These are phyloP conservation scores for Salvia rosmarinus DNA, from an alignment of 257 asterid species.

Conservation along the genomic window DNA sequence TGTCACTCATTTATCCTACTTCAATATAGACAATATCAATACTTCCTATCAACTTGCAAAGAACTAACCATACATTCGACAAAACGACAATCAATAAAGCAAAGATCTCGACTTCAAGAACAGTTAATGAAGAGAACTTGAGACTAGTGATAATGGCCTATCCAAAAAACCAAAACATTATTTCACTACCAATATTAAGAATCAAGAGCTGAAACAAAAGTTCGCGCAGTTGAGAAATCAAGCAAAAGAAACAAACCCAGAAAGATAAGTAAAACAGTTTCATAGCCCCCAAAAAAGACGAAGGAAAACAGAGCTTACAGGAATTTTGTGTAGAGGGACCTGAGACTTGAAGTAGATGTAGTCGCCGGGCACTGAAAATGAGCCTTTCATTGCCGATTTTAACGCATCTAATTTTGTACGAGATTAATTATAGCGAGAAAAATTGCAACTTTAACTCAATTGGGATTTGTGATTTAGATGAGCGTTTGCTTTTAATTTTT, in stretches of 20 bases:
- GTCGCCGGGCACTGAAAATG: slow-evolving; percentile 95
- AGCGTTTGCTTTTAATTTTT: background rate
- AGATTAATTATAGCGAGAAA: background rate
- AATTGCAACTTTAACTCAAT: background rate
- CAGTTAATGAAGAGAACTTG: background rate
- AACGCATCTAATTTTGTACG: background rate
- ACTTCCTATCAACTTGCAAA: background rate
- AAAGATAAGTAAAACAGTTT: background rate
- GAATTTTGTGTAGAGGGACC: slow-evolving; percentile 98
- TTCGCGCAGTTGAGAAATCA: slow-evolving; percentile 23
- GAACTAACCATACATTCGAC: slow-evolving; percentile 9
- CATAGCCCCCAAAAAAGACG: background rate
- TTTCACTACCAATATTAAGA: slow-evolving; percentile 1
- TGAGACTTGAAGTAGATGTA: slow-evolving; percentile 96
- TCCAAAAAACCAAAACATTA: background rate
- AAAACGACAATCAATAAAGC: background rate
- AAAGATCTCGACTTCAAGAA: background rate
- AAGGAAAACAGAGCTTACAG: slow-evolving; percentile 54
- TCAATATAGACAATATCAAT: slow-evolving; percentile 1
- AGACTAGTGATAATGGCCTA: background rate
- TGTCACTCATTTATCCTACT: slow-evolving; percentile 9
- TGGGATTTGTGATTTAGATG: background rate
- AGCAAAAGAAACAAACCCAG: slow-evolving; percentile 32
- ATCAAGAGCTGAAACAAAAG: background rate
- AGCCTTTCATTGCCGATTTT: slow-evolving; percentile 78